Base-by-base conservation (phyloP, 495 filamentous ascomycete genomes). In the Trichoderma parareesei region DNA sequence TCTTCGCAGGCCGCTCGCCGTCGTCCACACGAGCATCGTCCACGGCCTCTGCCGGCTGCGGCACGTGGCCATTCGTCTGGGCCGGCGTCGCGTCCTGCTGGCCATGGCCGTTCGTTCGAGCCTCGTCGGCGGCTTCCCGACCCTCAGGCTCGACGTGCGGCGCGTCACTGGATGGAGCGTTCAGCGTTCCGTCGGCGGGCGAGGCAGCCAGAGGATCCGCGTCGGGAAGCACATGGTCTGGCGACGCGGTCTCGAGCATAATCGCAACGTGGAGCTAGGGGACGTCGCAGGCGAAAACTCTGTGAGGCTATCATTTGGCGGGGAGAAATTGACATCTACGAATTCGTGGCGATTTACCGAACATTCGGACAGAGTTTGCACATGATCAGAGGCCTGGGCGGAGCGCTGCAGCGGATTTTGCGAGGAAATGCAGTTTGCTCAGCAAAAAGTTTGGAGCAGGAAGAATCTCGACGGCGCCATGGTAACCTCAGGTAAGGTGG, bases 1-100 rank as follows among this genome's bases (percentile, higher is more conserved):
- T 87, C 75, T 94, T 96, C 11, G 81, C 79, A 61, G 89, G 89
- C 63, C 83, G 88, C 20, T 75, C 81, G 40, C 80, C 75, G 64
- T 78, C 73, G 66, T 73, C 67, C 38, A 62, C 67, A 65, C 69
- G 20, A 42, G 16, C 41, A 33, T 35, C 62, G 53, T 57, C 53
- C 53, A 37, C 37, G 53, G 33, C 53, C 37, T 57, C 53, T 4
- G 53, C 53, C 37, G 20, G 16, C 27, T 57, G 53, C 53, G 16
- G 53, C 53, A 57, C 53, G 65, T 64, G 62, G 33, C 60, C 35
- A 64, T 38, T 57, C 37, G 53, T 27, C 53, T 35, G 53, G 37
- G 53, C 20, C 20, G 53, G 53, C 53, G 53, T 57, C 53, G 53
- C 53, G 53, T 57, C 53, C 20, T 57, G 20, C 49, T 59, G 59